phyloP scores from a whole-genome alignment of 208 protist genomes.

The Trypanosoma conorhini region DNA sequence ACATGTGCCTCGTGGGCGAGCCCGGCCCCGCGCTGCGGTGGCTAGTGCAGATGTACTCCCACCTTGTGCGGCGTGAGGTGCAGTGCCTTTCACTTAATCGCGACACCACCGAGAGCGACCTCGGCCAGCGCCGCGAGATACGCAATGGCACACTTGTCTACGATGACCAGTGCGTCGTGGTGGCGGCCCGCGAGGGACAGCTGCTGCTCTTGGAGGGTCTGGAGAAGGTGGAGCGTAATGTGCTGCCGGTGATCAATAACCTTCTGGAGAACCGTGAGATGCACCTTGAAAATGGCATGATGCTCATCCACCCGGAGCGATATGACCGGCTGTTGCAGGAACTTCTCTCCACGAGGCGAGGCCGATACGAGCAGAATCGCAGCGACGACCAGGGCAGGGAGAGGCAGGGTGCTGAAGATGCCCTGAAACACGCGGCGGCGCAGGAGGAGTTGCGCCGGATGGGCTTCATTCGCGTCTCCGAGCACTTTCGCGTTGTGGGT shows the following conservation, averaged over 20 bases:
- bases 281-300: constrained; percentile 93
- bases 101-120: constrained; percentile 95
- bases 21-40: constrained; percentile 85
- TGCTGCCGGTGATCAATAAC: constrained; percentile 95
- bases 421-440: constrained; percentile 25
- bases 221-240: constrained; percentile 95
- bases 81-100: constrained; percentile 90
- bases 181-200: constrained; percentile 88
- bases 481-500: constrained; percentile 94
- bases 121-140: constrained; percentile 94
- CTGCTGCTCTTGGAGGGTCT: constrained; percentile 96
- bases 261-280: constrained; percentile 97
- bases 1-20: constrained; percentile 95
- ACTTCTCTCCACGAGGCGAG: constrained; percentile 23
- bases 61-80: constrained; percentile 76
- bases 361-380: not conserved
- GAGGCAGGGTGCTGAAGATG: not conserved
- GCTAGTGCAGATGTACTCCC: constrained; percentile 81
- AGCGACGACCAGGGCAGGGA: not conserved
- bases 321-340: constrained; percentile 86
- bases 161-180: constrained; percentile 92
- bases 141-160: constrained; percentile 87
- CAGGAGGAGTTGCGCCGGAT: constrained; percentile 59
- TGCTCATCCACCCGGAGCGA: constrained; percentile 87
- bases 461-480: constrained; percentile 87